phyloP scores from a whole-genome alignment of 106 monocot genomes.

The Dendrobium officinale region DNA sequence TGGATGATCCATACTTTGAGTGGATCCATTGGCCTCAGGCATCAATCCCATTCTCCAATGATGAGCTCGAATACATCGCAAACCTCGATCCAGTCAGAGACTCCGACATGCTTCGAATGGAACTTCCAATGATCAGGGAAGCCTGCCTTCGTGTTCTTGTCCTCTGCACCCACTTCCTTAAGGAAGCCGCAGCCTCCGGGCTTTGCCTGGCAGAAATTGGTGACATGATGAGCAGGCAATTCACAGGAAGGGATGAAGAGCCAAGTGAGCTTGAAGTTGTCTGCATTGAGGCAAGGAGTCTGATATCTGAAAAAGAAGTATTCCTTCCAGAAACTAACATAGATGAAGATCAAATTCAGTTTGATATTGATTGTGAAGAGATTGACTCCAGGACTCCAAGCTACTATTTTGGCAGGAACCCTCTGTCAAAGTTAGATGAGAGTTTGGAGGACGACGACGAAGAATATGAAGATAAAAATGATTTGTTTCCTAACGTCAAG shows the following conservation, averaged over 20 bases:
- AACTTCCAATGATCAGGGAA: slow-evolving; percentile 80
- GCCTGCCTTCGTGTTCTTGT: slow-evolving; percentile 74
- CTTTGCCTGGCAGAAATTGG: slow-evolving; percentile 91
- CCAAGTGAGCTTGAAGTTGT: slow-evolving; percentile 83
- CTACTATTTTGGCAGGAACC: slow-evolving; percentile 33
- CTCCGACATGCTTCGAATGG: slow-evolving; percentile 49
- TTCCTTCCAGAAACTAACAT: slow-evolving; percentile 17
- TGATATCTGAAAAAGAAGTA: slow-evolving; percentile 40
- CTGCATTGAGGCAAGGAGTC: slow-evolving; percentile 69
- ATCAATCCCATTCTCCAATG: slow-evolving; percentile 82
- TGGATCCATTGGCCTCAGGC: slow-evolving; percentile 99
- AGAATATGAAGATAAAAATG: slow-evolving; percentile 17
- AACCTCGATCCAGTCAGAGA: slow-evolving; percentile 70
- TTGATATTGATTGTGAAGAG: slow-evolving; percentile 48
- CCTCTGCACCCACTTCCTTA: slow-evolving; percentile 74
- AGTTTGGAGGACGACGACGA: slow-evolving; percentile 56
- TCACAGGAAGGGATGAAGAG: slow-evolving; percentile 71
- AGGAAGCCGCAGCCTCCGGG: slow-evolving; percentile 78
- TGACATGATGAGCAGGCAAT: slow-evolving; percentile 90
- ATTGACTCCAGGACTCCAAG: slow-evolving; percentile 14
- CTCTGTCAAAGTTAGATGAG: slow-evolving; percentile 67
- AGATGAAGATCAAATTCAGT: slow-evolving; percentile 39
- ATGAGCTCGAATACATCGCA: slow-evolving; percentile 76
- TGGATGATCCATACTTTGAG: slow-evolving; percentile 94
- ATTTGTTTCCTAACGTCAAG: neutral